A percentile compares a stretch with the other conserved stretches of the same genome.
phyloP scores from a whole-genome alignment of 306 rosid species.

The Pterocarpus macrocarpus region DNA sequence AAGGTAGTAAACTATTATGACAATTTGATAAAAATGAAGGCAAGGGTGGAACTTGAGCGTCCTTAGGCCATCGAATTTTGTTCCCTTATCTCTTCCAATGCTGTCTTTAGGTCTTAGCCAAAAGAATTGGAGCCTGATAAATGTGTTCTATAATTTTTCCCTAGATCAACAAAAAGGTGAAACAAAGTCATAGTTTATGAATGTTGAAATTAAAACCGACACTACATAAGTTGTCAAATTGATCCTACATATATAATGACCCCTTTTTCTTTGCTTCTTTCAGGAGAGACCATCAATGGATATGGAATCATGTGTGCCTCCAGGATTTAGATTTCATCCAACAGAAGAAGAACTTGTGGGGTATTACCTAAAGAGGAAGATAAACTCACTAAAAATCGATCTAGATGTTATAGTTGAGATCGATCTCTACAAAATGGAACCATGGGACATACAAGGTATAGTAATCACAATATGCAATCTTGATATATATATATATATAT shows the following conservation, averaged over 20 bases:
- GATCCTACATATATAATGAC: background rate
- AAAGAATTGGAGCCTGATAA: slow-evolving; percentile 5
- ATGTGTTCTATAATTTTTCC: slow-evolving; percentile 13
- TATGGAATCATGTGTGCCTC: slow-evolving; percentile 92
- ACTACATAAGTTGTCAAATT: slow-evolving; percentile 7
- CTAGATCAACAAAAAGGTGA: slow-evolving; percentile 11
- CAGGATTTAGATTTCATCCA: slow-evolving; percentile 97
- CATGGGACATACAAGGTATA: slow-evolving; percentile 97
- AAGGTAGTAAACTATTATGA: slow-evolving; percentile 45
- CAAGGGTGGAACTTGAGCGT: background rate
- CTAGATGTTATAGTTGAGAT: slow-evolving; percentile 85
- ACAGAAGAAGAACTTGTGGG: slow-evolving; percentile 98
- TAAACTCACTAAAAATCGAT: slow-evolving; percentile 77
- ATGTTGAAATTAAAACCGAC: slow-evolving; percentile 5
- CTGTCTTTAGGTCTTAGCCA: slow-evolving; percentile 12
- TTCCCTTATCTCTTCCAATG: background rate
- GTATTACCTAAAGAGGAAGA: slow-evolving; percentile 88
- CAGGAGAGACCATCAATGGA: slow-evolving; percentile 64
- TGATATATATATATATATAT: background rate
- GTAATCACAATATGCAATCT: background rate
- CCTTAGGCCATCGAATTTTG: slow-evolving; percentile 17
- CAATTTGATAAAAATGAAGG: slow-evolving; percentile 24
- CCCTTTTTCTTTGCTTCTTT: slow-evolving; percentile 31
- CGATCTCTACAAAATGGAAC: slow-evolving; percentile 93
- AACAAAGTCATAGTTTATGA: background rate